Percentiles rank a stretch among this genome's conserved stretches.
These are phyloP conservation scores for Priceomyces haplophilus DNA, from an alignment of 805 yeast species.

Conservation along the genomic window DNA sequence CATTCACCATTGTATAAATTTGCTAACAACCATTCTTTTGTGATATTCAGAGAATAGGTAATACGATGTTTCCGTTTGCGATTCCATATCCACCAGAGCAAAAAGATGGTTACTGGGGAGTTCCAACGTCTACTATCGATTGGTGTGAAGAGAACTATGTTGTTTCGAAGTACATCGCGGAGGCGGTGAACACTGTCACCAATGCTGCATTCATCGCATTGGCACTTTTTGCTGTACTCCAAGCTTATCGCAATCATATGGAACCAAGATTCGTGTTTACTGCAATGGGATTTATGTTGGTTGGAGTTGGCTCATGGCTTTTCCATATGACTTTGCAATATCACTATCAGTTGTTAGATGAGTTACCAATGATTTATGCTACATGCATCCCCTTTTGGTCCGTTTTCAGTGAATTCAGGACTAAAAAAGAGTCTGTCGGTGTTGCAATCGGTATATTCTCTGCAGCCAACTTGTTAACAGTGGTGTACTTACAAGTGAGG, in stretches of 20 bases:
- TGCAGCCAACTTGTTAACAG: slow-evolving; percentile 63
- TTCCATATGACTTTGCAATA: slow-evolving; percentile 95
- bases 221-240: slow-evolving; percentile 63
- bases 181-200: slow-evolving; percentile 82
- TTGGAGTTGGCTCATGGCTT: slow-evolving; percentile 91
- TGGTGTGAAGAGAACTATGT: slow-evolving; percentile 13
- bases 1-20: too few relatives aligned
- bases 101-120: slow-evolving; percentile 71
- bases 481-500: slow-evolving; percentile 65
- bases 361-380: slow-evolving; percentile 96
- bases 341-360: slow-evolving; percentile 89
- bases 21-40: too few relatives aligned
- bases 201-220: slow-evolving; percentile 53
- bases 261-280: slow-evolving; percentile 71
- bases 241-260: slow-evolving; percentile 56
- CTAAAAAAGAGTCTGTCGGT: slow-evolving; percentile 33
- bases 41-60: too few relatives aligned
- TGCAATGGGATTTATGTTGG: slow-evolving; percentile 78
- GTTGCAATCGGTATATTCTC: slow-evolving; percentile 48
- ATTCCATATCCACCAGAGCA: slow-evolving; percentile 56
- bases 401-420: slow-evolving; percentile 59
- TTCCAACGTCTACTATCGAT: slow-evolving; percentile 79
- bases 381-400: slow-evolving; percentile 94
- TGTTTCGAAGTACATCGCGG: slow-evolving; percentile 74
- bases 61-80: slow-evolving; percentile 46